A percentile compares a stretch with the other conserved stretches of the same genome.
phyloP scores from a whole-genome alignment of 2,329 filamentous ascomycete genomes.

The Nemania sp. region DNA sequence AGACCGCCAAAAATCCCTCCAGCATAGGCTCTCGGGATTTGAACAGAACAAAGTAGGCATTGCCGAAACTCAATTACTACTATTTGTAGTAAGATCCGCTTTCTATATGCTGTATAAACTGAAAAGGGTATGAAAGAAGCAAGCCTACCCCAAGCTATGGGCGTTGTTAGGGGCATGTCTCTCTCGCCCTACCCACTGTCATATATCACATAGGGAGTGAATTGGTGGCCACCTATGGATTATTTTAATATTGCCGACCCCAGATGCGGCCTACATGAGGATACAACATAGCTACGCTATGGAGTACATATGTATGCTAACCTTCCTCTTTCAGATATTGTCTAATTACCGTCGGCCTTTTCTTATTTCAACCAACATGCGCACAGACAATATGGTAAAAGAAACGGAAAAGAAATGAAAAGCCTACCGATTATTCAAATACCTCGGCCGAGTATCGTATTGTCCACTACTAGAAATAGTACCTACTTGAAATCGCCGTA shows the following conservation, averaged over 20 bases:
- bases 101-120: constrained; percentile 2
- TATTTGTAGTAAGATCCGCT: constrained; percentile 26
- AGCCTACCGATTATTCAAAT: background rate
- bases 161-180: constrained; percentile 2
- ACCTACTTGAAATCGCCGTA: background rate
- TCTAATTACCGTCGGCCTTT: background rate
- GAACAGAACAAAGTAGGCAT: constrained; percentile 2
- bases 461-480: background rate
- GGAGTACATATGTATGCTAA: background rate
- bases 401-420: background rate
- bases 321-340: background rate
- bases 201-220: constrained; percentile 3
- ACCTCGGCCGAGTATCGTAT: background rate
- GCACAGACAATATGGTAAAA: background rate
- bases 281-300: background rate
- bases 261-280: background rate
- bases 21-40: constrained; percentile 22
- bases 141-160: background rate
- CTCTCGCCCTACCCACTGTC: constrained; percentile 34
- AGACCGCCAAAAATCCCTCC: constrained; percentile 3
- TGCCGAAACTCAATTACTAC: constrained; percentile 21
- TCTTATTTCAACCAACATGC: background rate
- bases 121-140: constrained; percentile 5
- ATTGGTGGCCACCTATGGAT: constrained; percentile 4
- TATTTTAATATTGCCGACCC: background rate